Evolutionary conservation across 192 early-diverging fungal species (phyloP), one percentile per base, ranked within the genome.

Genomic region (Gaertneriomyces sp.): DNA sequence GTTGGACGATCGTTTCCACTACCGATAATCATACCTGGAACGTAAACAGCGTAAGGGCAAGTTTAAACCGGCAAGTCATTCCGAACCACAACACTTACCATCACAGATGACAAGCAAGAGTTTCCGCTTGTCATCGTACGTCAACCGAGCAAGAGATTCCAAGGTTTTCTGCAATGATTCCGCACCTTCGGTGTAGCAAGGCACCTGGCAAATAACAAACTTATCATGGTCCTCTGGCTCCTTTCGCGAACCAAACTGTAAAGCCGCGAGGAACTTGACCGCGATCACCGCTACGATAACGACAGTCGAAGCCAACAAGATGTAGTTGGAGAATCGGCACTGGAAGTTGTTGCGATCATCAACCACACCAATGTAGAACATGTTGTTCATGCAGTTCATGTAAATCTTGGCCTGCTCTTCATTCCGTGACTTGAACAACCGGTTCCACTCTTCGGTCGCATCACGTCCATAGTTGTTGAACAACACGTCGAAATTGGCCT

Each of bases 1-100:
- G 96, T 99, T 0, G 96, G 90, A n/a, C 86, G 76, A 65, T 98
- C 96, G 69, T 98, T 98, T 39, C 96, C 96, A 45, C 88, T 88
- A 20, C 96, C 96, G 44, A 95, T 87, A 79, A 99, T 94, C 82
- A 84, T 84, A 43, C n/a, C n/a, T n/a, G n/a, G n/a, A n/a, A n/a
- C n/a, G n/a, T 60, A 63, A 70, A 33, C 40, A 73, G 33, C 14
- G 44, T 66, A 7, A n/a, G 79, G 64, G 42, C 40, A 76, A 42
- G 74, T 51, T 33, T 63, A 39, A 61, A 12, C 54, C 20, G 38
- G 53, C 62, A 9, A 11, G n/a, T 45, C 44, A 0, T 43, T 16
- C 11, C 10, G 11, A 50, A n/a, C n/a, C n/a, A n/a, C n/a, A n/a
- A n/a, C n/a, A n/a, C 56, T 91, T 88, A 69, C 94, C 93, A 73